Evolutionary conservation across 2,329 filamentous ascomycete species (phyloP), one percentile per base, ranked within the genome.

Genomic region (Xylariaceae sp.): DNA sequence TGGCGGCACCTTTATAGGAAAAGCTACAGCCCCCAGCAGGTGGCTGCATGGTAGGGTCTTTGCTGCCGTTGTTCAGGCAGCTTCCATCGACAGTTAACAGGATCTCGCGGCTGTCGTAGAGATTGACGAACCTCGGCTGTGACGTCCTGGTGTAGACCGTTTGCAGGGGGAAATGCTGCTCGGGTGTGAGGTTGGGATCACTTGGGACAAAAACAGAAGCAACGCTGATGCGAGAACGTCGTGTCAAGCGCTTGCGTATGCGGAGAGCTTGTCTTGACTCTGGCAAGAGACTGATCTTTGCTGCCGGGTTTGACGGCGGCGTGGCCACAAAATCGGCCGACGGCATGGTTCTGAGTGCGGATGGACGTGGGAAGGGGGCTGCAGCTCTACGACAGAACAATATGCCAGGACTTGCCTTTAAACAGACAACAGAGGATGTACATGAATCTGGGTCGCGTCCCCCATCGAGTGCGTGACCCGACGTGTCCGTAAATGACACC

Each of bases 81-180:
- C 70, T 69, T 10, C 73, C 73, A 50, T 74, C 71, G 10, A 72
- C 65, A 50, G 71, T 73, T 22, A 76, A 64, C 7, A 76, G 67
- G 14, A 74, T 68, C 57, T 73, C 65, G 22, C 60, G 61, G 39
- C 61, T 60, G 49, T 73, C 58, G 49, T 64, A 66, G 19, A 60
- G 64, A 58, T 70, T 69, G 48, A 73, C 61, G 53, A 69, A 67
- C 42, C 69, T 67, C 17, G 67, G 66, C 36, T 62, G 61, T 16
- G 51, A 50, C 3, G 60, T 59, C 16, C 62, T 64, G 2, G 58
- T 51, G 22, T 46, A 50, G 13, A 66, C 56, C 2, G 61, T 69
- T 50, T 69, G 67, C 12, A 68, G 55, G 2, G 67, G 66, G 45
- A 69, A 70, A 48, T 69, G 67, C 31, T 58, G 50, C 46, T 70